These are phyloP conservation scores for Serendipita sp. DNA, from an alignment of 768 basidiomycete species.

Conservation along the genomic window DNA sequence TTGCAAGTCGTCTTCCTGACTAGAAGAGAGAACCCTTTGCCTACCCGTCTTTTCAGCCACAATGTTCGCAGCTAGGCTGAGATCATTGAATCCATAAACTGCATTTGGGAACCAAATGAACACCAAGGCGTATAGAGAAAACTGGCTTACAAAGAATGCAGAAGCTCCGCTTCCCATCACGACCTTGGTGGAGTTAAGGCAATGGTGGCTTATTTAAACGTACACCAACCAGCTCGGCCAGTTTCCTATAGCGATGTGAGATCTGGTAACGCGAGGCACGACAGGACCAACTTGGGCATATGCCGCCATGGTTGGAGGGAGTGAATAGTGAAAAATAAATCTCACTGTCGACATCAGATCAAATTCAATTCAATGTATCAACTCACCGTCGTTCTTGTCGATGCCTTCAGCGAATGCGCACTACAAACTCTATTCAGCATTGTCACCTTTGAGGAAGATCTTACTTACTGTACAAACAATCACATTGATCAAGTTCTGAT, in stretches of 20 bases:
- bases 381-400: neutral
- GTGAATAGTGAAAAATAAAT: neutral
- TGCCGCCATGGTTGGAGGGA: neutral
- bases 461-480: neutral
- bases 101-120: neutral
- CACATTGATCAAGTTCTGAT: neutral
- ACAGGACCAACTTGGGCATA: neutral
- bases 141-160: neutral
- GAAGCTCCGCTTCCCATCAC: neutral
- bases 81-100: neutral
- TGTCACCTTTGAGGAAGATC: neutral
- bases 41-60: neutral
- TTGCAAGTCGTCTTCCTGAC: neutral
- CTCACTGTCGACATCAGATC: neutral
- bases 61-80: neutral
- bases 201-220: neutral
- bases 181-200: neutral
- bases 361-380: neutral
- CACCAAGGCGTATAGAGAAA: neutral
- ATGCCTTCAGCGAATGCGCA: neutral
- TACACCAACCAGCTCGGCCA: neutral
- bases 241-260: neutral
- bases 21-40: neutral
- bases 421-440: neutral
- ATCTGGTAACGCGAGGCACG: neutral